Percentiles rank a stretch among this genome's conserved stretches.
Conservation (phyloP, 192 early-diverging fungal genomes). For the Gryganskiella cystojenkinii region DNA sequence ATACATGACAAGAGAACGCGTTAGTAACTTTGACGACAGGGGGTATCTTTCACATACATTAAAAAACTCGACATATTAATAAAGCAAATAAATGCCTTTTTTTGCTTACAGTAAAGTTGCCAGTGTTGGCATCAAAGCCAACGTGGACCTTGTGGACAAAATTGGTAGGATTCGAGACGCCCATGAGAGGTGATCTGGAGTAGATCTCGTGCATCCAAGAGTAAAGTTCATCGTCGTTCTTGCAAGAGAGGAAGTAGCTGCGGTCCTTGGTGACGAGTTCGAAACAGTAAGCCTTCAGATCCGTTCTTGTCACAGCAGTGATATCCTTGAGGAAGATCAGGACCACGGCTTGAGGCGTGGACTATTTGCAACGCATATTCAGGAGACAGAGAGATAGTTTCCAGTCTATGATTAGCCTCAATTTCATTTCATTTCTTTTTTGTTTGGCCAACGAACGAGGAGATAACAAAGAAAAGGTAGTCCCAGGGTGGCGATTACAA, state of each 20-base stretch:
- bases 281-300: slow-evolving; percentile 94
- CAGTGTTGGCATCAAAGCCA: slow-evolving; percentile 69
- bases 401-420: background rate
- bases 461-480: too few relatives aligned
- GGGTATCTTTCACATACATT: background rate
- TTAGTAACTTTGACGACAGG: slow-evolving; percentile 7
- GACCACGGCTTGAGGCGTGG: slow-evolving; percentile 86
- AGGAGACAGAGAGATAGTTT: background rate
- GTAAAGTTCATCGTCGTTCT: slow-evolving; percentile 97
- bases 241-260: slow-evolving; percentile 92
- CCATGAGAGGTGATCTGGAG: slow-evolving; percentile 82
- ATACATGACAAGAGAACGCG: slow-evolving; percentile 1
- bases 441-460: background rate
- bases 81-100: background rate
- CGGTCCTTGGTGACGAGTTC: slow-evolving; percentile 94
- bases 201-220: slow-evolving; percentile 99
- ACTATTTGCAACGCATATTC: slow-evolving; percentile 50
- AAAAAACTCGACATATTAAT: too few relatives aligned
- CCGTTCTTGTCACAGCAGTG: slow-evolving; percentile 85
- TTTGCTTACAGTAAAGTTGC: slow-evolving; percentile 63
- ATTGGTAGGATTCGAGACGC: slow-evolving; percentile 87
- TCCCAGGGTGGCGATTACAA: too few relatives aligned
- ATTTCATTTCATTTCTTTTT: background rate
- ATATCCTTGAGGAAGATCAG: slow-evolving; percentile 95
- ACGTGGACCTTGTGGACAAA: slow-evolving; percentile 89